These are phyloP conservation scores for Sungouiozyma intestinalis DNA, from an alignment of 805 yeast species.

Conservation along the genomic window DNA sequence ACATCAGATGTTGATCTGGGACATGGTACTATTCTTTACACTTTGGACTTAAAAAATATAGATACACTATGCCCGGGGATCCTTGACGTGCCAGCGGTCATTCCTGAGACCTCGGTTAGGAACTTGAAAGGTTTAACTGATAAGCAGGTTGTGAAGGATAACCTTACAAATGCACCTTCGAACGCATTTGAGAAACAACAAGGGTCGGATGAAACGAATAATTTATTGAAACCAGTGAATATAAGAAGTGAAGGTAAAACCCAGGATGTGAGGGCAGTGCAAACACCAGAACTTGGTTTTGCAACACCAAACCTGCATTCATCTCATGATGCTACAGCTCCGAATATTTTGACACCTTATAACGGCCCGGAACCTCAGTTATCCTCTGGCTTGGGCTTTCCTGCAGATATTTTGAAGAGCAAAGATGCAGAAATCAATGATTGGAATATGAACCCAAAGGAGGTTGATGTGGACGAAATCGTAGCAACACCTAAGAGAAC, in stretches of 20 bases:
- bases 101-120: neutral
- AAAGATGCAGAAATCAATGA: neutral
- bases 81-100: constrained; percentile 7
- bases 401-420: neutral
- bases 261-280: neutral
- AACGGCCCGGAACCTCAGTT: constrained; percentile 7
- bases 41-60: constrained; percentile 42
- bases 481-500: neutral
- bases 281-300: neutral
- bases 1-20: constrained; percentile 44
- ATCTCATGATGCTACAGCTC: constrained; percentile 4
- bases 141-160: neutral
- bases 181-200: neutral
- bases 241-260: neutral
- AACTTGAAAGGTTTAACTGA: neutral
- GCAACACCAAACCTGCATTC: constrained; percentile 2
- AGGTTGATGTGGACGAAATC: neutral
- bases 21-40: constrained; percentile 51
- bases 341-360: constrained; percentile 24
- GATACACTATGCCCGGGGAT: constrained; percentile 31
- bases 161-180: neutral
- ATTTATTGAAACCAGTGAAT: neutral
- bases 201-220: neutral
- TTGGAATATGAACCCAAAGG: neutral
- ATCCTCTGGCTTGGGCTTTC: constrained; percentile 6